Percentiles rank a stretch among this genome's conserved stretches.
phyloP scores from a whole-genome alignment of 2,329 filamentous ascomycete species.

The Gyromitra esculenta region DNA sequence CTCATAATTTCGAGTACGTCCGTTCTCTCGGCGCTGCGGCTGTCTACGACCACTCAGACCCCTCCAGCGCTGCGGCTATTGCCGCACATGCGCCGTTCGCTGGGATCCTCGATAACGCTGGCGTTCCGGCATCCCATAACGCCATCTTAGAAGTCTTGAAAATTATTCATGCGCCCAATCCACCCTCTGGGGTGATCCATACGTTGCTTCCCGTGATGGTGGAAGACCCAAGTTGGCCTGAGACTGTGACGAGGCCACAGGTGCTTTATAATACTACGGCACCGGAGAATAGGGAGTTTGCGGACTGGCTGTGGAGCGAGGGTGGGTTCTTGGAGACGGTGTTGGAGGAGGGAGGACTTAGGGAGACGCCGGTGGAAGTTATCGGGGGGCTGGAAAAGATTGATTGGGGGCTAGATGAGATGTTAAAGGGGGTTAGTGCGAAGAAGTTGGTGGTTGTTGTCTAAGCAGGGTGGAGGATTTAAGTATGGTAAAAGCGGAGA shows the following conservation, averaged over 20 bases:
- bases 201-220: constrained; percentile 53
- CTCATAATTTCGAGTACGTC: constrained; percentile 58
- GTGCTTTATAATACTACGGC: constrained; percentile 56
- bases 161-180: constrained; percentile 57
- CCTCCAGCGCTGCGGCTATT: constrained; percentile 51
- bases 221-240: constrained; percentile 53
- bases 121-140: constrained; percentile 56
- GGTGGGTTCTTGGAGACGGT: constrained; percentile 56
- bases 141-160: constrained; percentile 55
- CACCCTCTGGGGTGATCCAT: constrained; percentile 54
- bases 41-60: constrained; percentile 58
- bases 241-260: constrained; percentile 56
- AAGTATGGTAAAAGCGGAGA: background rate
- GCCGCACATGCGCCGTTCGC: constrained; percentile 36
- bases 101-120: constrained; percentile 58
- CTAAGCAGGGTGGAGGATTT: constrained; percentile 3
- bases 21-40: constrained; percentile 56
- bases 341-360: constrained; percentile 54
- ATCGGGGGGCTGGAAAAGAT: constrained; percentile 57
- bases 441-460: constrained; percentile 57
- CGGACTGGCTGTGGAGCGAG: constrained; percentile 54
- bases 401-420: constrained; percentile 55
- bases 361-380: constrained; percentile 56
- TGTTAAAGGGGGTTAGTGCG: constrained; percentile 59
- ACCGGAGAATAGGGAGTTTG: constrained; percentile 44